Percentiles rank a stretch among this genome's conserved stretches.
These are phyloP conservation scores for Monoraphidium neglectum DNA, from an alignment of 139 green algal species.

Conservation along the genomic window DNA sequence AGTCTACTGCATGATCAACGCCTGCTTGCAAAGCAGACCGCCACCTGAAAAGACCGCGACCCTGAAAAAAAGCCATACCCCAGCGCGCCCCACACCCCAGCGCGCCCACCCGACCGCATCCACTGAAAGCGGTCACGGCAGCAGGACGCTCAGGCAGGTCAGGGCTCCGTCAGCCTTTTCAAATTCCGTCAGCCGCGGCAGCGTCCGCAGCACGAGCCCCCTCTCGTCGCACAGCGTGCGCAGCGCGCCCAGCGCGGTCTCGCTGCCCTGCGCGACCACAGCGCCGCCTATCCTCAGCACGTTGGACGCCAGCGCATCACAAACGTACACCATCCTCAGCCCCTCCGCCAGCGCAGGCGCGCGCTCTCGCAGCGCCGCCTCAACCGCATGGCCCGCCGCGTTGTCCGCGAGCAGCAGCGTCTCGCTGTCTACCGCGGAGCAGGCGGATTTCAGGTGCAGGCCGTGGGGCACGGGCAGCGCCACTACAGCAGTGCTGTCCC, in stretches of 20 bases:
- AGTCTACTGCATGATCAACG: too few relatives aligned
- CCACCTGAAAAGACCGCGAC: too few relatives aligned
- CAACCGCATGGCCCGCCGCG: neutral
- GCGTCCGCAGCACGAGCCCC: conserved; percentile 11
- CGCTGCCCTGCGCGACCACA: conserved; percentile 7
- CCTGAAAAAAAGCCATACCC: too few relatives aligned
- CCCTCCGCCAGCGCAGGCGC: neutral
- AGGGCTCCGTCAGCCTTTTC: conserved; percentile 19
- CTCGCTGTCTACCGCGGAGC: neutral
- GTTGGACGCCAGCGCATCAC: conserved; percentile 5
- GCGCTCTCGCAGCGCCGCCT: neutral
- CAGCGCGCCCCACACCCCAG: too few relatives aligned
- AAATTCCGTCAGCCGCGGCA: conserved; percentile 8
- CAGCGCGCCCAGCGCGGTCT: neutral
- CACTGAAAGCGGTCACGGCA: too few relatives aligned
- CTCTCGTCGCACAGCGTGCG: conserved; percentile 1
- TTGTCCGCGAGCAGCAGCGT: conserved; percentile 16
- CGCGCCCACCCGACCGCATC: too few relatives aligned
- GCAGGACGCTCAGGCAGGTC: conserved; percentile 23
- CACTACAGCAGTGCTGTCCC: too few relatives aligned
- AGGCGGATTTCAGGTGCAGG: conserved; percentile 21
- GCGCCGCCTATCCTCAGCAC: conserved; percentile 8
- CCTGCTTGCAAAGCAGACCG: too few relatives aligned
- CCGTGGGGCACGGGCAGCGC: neutral
- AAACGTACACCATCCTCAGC: neutral